Evolutionary conservation across 1,139 yeast genomes (phyloP).

Genomic region (Blastobotrys persicus): DNA sequence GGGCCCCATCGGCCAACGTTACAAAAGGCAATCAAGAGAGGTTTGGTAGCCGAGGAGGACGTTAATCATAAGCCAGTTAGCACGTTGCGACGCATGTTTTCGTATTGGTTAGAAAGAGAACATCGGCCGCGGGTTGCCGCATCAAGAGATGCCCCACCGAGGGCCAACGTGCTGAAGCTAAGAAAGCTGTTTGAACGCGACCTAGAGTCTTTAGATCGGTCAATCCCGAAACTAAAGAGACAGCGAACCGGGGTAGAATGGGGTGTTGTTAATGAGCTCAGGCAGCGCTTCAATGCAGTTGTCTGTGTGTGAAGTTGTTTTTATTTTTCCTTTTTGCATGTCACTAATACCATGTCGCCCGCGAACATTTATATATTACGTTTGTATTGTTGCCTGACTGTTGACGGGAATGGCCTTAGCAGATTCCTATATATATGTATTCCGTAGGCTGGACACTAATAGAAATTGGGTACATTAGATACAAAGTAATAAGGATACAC

Average conservation of each 20-base stretch:
- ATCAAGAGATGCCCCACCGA: constrained; percentile 23
- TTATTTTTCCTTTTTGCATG: background rate
- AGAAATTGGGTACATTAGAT: no score
- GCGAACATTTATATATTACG: background rate
- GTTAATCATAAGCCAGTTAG: constrained; percentile 24
- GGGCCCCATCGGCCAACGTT: constrained; percentile 26
- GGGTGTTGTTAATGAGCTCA: constrained; percentile 23
- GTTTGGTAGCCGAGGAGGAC: constrained; percentile 18
- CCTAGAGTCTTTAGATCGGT: background rate
- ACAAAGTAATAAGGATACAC: no score
- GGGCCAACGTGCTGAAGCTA: constrained; percentile 30
- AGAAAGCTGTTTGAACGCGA: constrained; percentile 26
- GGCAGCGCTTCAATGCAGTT: constrained; percentile 23
- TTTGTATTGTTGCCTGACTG: no score
- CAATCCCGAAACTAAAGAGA: constrained; percentile 11
- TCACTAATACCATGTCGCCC: background rate
- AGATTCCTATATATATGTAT: no score
- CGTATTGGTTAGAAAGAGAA: constrained; percentile 22
- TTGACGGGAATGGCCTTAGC: no score
- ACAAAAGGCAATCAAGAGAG: constrained; percentile 27
- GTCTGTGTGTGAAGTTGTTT: background rate
- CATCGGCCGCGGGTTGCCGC: background rate
- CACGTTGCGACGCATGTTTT: constrained; percentile 29
- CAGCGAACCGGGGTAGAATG: constrained; percentile 16
- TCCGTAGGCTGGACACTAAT: no score